These are phyloP conservation scores for Pouteria glomerata DNA, from an alignment of 148 eudicot species.

Conservation along the genomic window DNA sequence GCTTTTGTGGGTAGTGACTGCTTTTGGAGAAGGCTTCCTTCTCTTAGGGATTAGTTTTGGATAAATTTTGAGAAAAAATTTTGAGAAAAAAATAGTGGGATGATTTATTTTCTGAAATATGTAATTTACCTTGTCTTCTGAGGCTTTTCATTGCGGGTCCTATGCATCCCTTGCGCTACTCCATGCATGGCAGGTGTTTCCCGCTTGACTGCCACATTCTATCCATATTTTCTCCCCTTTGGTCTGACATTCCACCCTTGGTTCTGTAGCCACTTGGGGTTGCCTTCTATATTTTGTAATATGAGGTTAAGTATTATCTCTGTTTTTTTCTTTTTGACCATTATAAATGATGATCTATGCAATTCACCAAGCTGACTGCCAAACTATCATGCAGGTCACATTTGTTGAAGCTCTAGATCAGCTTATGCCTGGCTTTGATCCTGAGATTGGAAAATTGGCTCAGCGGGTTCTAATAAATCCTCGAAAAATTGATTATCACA, in stretches of 20 bases:
- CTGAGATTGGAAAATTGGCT: slow-evolving; percentile 95
- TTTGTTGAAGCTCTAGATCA: slow-evolving; percentile 99
- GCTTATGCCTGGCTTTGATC: slow-evolving; percentile 99
- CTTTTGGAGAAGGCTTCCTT: background rate
- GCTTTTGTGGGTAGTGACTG: background rate
- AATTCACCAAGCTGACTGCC: slow-evolving; percentile 8
- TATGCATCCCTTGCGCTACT: background rate
- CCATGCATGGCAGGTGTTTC: background rate
- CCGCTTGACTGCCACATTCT: background rate
- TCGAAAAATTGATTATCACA: slow-evolving; percentile 90
- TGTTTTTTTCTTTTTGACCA: background rate
- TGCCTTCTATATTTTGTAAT: background rate
- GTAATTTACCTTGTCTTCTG: background rate
- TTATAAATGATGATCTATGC: slow-evolving; percentile 1
- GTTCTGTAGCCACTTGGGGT: background rate
- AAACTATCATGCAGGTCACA: slow-evolving; percentile 57
- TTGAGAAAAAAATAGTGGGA: background rate
- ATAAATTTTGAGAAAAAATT: background rate
- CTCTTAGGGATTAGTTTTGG: background rate
- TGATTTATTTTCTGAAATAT: background rate
- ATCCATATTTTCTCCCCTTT: background rate
- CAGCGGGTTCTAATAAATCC: slow-evolving; percentile 95
- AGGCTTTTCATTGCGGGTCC: background rate
- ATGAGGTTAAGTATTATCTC: background rate
- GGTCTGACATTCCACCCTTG: background rate